Evolutionary conservation across 2,329 filamentous ascomycete species (phyloP).

Genomic region (Sporothrix dimorphospora): DNA sequence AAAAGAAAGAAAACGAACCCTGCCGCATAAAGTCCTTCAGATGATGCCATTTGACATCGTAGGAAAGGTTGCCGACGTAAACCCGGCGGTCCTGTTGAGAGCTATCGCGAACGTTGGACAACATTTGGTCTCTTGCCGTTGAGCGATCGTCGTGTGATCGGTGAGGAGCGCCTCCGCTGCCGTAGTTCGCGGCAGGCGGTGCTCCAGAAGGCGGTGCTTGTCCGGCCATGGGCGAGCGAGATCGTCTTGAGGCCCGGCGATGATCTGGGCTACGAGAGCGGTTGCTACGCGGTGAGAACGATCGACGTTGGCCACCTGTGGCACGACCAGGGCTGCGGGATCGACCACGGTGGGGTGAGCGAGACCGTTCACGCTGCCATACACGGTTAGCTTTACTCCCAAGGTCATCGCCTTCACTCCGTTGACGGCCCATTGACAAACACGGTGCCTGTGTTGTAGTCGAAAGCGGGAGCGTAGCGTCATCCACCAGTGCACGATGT

Average conservation of each 20-base stretch:
- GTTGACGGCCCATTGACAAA: background rate
- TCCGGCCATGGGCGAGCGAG: conserved; percentile 84
- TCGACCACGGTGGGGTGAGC: conserved; percentile 76
- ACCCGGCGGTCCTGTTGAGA: conserved; percentile 99
- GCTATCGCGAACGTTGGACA: conserved; percentile 88
- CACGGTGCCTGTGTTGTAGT: background rate
- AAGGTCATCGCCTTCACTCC: too few relatives aligned
- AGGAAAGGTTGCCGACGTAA: conserved; percentile 98
- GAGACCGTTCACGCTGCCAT: conserved; percentile 77
- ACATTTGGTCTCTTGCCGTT: conserved; percentile 89
- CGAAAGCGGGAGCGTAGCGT: background rate
- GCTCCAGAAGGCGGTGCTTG: conserved; percentile 71
- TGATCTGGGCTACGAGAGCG: conserved; percentile 81
- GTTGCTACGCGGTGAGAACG: conserved; percentile 73
- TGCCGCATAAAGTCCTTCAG: conserved; percentile 99
- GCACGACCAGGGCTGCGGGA: conserved; percentile 78
- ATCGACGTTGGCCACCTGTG: conserved; percentile 67
- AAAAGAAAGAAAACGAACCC: conserved; percentile 63
- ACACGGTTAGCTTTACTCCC: conserved; percentile 37
- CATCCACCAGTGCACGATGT: background rate
- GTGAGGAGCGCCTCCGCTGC: conserved; percentile 61
- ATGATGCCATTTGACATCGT: conserved; percentile 99
- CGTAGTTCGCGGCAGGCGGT: conserved; percentile 63
- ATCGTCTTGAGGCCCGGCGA: conserved; percentile 72
- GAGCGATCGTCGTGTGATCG: conserved; percentile 83